Conservation (phyloP, 2,329 filamentous ascomycete genomes). For the Colletotrichum somersetense region DNA sequence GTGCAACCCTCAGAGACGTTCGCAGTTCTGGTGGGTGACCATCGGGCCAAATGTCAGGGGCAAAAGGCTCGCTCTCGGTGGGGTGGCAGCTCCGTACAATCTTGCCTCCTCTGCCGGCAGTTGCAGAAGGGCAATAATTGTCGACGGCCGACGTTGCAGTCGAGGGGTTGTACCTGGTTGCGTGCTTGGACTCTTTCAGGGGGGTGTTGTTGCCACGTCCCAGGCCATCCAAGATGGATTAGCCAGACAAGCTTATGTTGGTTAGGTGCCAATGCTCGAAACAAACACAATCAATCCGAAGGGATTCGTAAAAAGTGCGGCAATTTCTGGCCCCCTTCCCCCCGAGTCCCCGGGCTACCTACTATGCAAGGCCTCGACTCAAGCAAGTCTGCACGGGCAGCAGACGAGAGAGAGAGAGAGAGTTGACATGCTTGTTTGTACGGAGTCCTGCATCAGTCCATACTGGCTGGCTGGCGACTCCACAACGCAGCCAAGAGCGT, state of each 20-base stretch:
- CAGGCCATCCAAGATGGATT: neutral
- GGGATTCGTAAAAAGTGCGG: constrained; percentile 2
- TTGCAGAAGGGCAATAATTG: constrained; percentile 31
- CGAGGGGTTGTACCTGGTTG: constrained; percentile 19
- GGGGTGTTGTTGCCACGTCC: constrained; percentile 3
- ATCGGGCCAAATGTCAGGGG: neutral
- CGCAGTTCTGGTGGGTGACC: constrained; percentile 5
- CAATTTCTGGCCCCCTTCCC: constrained; percentile 11
- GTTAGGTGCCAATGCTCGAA: constrained; percentile 19
- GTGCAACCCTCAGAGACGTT: constrained; percentile 13
- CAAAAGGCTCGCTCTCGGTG: constrained; percentile 6
- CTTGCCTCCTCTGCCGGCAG: constrained; percentile 14
- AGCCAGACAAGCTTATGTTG: constrained; percentile 28
- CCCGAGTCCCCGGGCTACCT: too few species aligned
- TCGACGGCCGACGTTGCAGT: constrained; percentile 31
- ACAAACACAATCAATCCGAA: constrained; percentile 14
- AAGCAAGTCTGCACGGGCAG: neutral
- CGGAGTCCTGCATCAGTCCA: too few species aligned
- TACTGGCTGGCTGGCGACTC: neutral
- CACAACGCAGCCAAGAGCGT: constrained; percentile 27
- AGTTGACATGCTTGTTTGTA: neutral
- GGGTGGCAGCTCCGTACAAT: constrained; percentile 5
- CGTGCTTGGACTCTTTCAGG: neutral
- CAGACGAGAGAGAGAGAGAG: neutral
- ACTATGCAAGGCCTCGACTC: neutral